Conservation (phyloP, 2,329 filamentous ascomycete genomes). For the Paecilomyces sp. region DNA sequence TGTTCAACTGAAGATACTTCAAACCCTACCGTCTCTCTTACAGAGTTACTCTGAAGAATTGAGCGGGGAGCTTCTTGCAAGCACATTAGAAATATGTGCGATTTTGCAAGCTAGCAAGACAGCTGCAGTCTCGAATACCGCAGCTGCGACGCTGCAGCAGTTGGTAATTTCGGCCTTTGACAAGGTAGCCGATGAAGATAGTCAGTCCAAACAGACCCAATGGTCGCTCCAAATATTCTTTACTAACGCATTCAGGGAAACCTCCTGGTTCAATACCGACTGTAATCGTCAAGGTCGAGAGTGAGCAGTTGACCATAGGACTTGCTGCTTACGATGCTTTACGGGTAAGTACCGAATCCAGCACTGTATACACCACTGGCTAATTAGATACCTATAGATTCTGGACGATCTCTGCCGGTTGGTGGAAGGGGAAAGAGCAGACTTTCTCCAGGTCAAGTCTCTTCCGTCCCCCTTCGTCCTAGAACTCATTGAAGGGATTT, state of each 20-base stretch:
- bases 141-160: conserved; percentile 92
- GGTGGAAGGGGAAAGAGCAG: conserved; percentile 74
- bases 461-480: conserved; percentile 78
- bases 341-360: conserved; percentile 43
- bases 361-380: conserved; percentile 6
- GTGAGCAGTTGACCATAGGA: conserved; percentile 59
- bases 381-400: conserved; percentile 43
- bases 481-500: conserved; percentile 83
- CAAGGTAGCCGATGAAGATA: conserved; percentile 77
- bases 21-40: conserved; percentile 79
- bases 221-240: background rate
- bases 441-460: conserved; percentile 71
- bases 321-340: conserved; percentile 81
- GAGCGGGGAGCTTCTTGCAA: conserved; percentile 72
- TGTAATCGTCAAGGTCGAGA: conserved; percentile 60
- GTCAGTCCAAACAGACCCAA: conserved; percentile 39
- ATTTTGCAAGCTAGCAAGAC: conserved; percentile 87
- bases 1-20: conserved; percentile 91
- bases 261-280: conserved; percentile 47
- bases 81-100: conserved; percentile 82
- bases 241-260: conserved; percentile 11
- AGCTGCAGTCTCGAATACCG: conserved; percentile 88
- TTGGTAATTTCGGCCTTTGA: conserved; percentile 90
- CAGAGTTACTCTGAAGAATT: conserved; percentile 85
- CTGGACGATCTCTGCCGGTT: conserved; percentile 86